A percentile compares a stretch with the other conserved stretches of the same genome.
Evolutionary conservation across 1,284 basidiomycete species (phyloP).

Genomic region (Puccinia novopanici): DNA sequence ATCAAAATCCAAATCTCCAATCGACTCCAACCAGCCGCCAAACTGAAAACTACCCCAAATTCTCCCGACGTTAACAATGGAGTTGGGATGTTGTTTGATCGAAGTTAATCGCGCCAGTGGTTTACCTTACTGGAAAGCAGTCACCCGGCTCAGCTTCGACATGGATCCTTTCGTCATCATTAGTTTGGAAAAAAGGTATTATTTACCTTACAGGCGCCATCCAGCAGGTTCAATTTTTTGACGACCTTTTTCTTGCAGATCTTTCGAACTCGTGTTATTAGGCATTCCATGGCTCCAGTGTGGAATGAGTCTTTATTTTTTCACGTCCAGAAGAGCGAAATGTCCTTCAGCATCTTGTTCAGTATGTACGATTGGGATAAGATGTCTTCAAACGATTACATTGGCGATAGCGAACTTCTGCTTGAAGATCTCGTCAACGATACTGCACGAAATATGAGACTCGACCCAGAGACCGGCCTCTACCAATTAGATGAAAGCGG

Average conservation of each 20-base stretch:
- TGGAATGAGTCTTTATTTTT: slow-evolving; percentile 97
- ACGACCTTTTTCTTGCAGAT: slow-evolving; percentile 14
- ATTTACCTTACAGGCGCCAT: slow-evolving; percentile 59
- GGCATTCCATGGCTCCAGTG: slow-evolving; percentile 71
- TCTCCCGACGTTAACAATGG: slow-evolving; percentile 60
- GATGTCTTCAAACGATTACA: slow-evolving; percentile 61
- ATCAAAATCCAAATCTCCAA: not conserved
- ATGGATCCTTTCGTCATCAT: slow-evolving; percentile 98
- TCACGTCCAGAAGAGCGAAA: slow-evolving; percentile 87
- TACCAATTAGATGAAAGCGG: slow-evolving; percentile 67
- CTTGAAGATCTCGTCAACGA: slow-evolving; percentile 71
- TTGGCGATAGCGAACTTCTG: slow-evolving; percentile 63
- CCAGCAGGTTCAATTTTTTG: no score
- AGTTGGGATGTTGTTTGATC: slow-evolving; percentile 83
- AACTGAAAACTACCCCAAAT: not conserved
- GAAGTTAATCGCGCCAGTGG: slow-evolving; percentile 73
- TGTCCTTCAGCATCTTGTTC: slow-evolving; percentile 67
- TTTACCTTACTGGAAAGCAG: slow-evolving; percentile 79
- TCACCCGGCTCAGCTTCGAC: slow-evolving; percentile 82
- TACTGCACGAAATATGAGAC: slow-evolving; percentile 67
- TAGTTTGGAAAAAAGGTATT: slow-evolving; percentile 98
- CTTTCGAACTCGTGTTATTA: slow-evolving; percentile 56
- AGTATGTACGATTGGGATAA: slow-evolving; percentile 93
- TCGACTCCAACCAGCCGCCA: not conserved
- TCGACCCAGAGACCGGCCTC: slow-evolving; percentile 70